Conservation (phyloP, 345 rosid species). For the Eucalyptus urophylla region DNA sequence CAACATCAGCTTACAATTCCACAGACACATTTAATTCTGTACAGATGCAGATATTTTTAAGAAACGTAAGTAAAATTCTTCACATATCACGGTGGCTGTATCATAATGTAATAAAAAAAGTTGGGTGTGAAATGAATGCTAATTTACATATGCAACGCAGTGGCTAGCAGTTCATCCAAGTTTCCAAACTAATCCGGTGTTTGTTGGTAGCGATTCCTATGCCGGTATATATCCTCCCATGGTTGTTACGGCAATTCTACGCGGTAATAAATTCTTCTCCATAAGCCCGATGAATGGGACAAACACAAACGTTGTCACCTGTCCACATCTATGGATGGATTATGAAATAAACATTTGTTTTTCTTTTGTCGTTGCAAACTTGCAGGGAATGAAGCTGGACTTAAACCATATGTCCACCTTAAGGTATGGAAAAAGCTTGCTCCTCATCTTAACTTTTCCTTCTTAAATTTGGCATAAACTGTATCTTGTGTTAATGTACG, state of each 20-base stretch:
- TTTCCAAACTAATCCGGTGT: background rate
- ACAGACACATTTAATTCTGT: background rate
- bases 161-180: constrained; percentile 3
- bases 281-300: background rate
- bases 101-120: background rate
- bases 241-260: background rate
- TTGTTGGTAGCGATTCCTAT: constrained; percentile 10
- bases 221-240: constrained; percentile 1
- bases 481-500: background rate
- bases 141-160: background rate
- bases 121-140: background rate
- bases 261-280: background rate
- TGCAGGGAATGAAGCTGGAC: background rate
- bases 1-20: background rate
- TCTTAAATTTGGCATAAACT: background rate
- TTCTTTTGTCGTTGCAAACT: background rate
- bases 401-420: background rate
- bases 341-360: background rate
- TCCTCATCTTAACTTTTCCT: background rate
- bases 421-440: background rate
- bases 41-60: background rate
- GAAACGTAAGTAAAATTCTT: background rate
- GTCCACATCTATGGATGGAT: background rate
- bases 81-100: background rate
- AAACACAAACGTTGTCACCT: background rate